Base-by-base conservation (phyloP, 2,329 filamentous ascomycete species). In the Trichoderma koningiopsis region DNA sequence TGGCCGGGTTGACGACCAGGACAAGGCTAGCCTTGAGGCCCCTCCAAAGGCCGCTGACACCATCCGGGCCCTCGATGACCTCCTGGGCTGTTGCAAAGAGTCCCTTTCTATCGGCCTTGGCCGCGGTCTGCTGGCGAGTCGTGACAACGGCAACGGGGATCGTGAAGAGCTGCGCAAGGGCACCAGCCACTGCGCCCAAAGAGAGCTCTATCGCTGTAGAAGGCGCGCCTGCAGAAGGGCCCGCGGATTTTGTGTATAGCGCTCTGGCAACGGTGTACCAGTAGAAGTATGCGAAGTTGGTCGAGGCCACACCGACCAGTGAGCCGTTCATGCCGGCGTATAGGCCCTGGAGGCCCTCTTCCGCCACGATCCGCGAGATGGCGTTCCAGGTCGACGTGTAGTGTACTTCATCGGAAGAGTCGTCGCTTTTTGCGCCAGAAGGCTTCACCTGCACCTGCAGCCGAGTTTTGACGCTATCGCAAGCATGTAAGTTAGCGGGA, bases 251-350 rank as follows among this genome's bases (percentile, higher is more conserved):
- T 73, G 92, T 81, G 79, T 98, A 98, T 24, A 97, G 81, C 19
- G 89, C 89, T 72, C 96, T 89, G 37, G 97, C 93, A 33, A 96
- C 83, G 5, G 93, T 95, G 80, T 98, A 98, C 94, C 95, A 98
- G 83, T 99, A 99, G 80, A 99, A 99, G 83, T 99, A 99, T 76
- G 96, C 96, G 79, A 99, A 99, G 81, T 99, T 99, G 64, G 95
- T 98, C 31, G 94, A 97, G 1, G 94, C 95, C 43, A 99, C 96
- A 66, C 96, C 96, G 63, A 98, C 83, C 22, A 99, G 84, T 5
- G 94, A 89, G 62, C 95, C 94, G 70, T 89, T 86, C 79, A 99
- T 94, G 71, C 96, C 96, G 64, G 92, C 89, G 77, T 99, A 99
- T 8, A 99, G 87, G 7, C 96, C 96, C 58, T 84, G 76, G 10